Conservation (phyloP, 2,329 filamentous ascomycete species). For the Curvularia sp. region DNA sequence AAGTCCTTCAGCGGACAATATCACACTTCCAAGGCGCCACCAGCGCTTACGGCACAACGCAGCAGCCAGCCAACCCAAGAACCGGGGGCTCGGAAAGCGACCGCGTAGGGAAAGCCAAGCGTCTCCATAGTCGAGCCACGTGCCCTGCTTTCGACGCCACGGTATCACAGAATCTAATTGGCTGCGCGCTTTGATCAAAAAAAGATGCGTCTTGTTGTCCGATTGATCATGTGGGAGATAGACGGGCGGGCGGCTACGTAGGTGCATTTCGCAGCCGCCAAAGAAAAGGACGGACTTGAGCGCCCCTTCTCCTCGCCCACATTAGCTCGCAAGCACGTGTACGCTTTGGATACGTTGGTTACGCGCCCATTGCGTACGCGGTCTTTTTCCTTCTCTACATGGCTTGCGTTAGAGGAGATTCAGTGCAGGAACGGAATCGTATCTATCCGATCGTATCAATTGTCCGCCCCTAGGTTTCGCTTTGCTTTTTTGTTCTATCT, state of each 20-base stretch:
- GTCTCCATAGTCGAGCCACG: background rate
- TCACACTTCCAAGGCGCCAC: background rate
- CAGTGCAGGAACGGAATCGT: background rate
- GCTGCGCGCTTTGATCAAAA: background rate
- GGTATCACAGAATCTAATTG: background rate
- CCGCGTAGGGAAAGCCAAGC: background rate
- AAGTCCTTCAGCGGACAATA: background rate
- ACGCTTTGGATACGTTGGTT: background rate
- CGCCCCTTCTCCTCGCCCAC: no score
- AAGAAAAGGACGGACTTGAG: background rate
- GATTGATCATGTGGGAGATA: background rate
- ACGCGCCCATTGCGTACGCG: background rate
- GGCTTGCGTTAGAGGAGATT: no score
- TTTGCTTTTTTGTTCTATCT: background rate
- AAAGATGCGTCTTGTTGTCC: background rate
- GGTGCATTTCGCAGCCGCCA: background rate
- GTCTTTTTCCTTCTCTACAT: no score
- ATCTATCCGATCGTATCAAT: background rate
- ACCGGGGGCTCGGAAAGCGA: background rate
- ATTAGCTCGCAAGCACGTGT: background rate
- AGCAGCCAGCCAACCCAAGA: background rate
- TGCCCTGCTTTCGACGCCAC: background rate
- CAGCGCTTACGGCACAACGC: background rate
- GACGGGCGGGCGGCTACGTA: no score
- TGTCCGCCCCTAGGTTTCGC: background rate